phyloP scores from a whole-genome alignment of 2,329 filamentous ascomycete genomes.

The Dactylella cylindrospora region DNA sequence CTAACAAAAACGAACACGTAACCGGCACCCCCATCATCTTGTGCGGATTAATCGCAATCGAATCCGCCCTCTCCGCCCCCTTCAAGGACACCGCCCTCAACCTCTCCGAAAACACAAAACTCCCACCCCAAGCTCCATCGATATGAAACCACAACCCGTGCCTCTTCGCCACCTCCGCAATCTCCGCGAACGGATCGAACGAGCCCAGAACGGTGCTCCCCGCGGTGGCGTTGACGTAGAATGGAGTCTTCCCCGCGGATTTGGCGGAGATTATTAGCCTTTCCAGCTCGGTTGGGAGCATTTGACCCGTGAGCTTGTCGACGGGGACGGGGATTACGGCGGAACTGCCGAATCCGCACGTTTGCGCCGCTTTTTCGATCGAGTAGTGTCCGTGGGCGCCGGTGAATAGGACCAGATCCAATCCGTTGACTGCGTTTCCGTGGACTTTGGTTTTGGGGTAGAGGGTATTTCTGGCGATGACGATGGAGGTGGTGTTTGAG shows the following conservation, averaged over 20 bases:
- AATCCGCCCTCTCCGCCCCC: constrained; percentile 74
- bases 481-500: constrained; percentile 80
- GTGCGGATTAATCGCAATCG: constrained; percentile 86
- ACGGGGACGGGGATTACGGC: constrained; percentile 75
- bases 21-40: constrained; percentile 94
- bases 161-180: constrained; percentile 69
- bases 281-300: constrained; percentile 62
- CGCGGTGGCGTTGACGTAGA: constrained; percentile 94
- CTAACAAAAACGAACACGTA: constrained; percentile 86
- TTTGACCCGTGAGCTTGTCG: constrained; percentile 55
- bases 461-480: constrained; percentile 82
- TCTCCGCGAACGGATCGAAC: constrained; percentile 74
- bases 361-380: constrained; percentile 90
- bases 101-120: constrained; percentile 71
- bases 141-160: constrained; percentile 87
- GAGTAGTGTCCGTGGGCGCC: constrained; percentile 90
- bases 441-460: constrained; percentile 74
- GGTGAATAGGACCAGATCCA: constrained; percentile 74
- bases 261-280: constrained; percentile 64
- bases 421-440: constrained; percentile 67
- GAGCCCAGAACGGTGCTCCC: constrained; percentile 91
- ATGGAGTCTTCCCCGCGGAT: constrained; percentile 71
- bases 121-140: constrained; percentile 87
- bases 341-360: constrained; percentile 76
- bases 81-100: constrained; percentile 64